phyloP scores from a whole-genome alignment of 2,329 filamentous ascomycete species.

The Botrytis sinoallii region DNA sequence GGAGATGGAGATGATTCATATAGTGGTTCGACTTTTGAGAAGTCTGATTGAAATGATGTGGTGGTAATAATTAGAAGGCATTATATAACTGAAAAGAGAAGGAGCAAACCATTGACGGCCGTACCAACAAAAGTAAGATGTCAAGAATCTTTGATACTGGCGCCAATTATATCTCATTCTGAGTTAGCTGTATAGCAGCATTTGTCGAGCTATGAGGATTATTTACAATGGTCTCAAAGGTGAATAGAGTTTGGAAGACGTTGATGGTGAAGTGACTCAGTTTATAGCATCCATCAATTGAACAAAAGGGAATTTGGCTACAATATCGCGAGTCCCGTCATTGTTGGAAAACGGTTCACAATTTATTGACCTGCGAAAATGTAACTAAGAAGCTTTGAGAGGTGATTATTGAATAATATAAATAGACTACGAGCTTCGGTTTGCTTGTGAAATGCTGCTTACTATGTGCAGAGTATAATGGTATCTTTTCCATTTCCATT shows the following conservation, averaged over 20 bases:
- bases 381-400: neutral
- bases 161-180: neutral
- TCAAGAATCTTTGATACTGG: neutral
- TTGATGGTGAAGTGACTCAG: neutral
- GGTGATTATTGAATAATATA: constrained; percentile 9
- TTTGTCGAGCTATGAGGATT: neutral
- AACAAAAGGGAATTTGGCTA: neutral
- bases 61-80: neutral
- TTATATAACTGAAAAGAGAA: neutral
- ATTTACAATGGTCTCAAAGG: neutral
- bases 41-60: neutral
- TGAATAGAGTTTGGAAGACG: neutral
- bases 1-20: neutral
- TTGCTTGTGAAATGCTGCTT: constrained; percentile 2
- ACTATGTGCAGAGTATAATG: constrained; percentile 3
- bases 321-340: neutral
- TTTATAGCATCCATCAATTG: neutral
- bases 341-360: neutral
- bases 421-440: neutral
- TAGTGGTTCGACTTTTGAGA: neutral
- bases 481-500: constrained; percentile 15
- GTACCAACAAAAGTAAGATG: neutral
- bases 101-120: neutral
- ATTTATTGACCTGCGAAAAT: neutral
- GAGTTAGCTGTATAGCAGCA: neutral